Percentiles rank a stretch among this genome's conserved stretches.
phyloP scores from a whole-genome alignment of 495 filamentous ascomycete species.

The Xylaria flabelliformis region DNA sequence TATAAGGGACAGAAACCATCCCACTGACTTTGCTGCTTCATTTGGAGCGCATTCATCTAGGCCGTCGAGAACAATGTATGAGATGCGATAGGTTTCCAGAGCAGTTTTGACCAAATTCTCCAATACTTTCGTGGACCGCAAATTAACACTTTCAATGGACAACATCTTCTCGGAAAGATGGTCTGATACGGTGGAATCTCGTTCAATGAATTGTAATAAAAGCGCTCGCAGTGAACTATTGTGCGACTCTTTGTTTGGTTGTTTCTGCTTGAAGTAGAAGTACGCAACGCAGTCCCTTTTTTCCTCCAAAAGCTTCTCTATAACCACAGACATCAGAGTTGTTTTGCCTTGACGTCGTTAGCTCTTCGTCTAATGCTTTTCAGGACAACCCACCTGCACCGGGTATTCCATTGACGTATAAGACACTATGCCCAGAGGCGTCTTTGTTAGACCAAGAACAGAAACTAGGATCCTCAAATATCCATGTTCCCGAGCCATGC shows the following conservation, averaged over 20 bases:
- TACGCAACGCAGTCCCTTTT: constrained; percentile 1
- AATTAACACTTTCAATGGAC: constrained; percentile 10
- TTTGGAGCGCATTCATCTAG: constrained; percentile 24
- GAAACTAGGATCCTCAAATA: constrained; percentile 22
- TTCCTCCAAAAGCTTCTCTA: constrained; percentile 7
- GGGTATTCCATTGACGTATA: constrained; percentile 28
- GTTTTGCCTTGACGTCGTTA: constrained; percentile 26
- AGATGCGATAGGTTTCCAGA: constrained; percentile 5
- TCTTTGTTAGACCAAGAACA: constrained; percentile 3
- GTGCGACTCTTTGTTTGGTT: constrained; percentile 14
- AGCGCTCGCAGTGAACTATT: constrained; percentile 25
- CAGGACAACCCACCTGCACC: constrained; percentile 23
- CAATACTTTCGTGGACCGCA: neutral
- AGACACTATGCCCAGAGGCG: neutral
- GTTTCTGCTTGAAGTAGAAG: constrained; percentile 28
- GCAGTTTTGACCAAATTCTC: constrained; percentile 10
- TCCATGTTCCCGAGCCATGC: constrained; percentile 22
- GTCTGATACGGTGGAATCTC: constrained; percentile 10
- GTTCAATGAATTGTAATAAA: constrained; percentile 19
- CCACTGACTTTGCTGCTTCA: constrained; percentile 10
- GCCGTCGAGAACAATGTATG: constrained; percentile 25
- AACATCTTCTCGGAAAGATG: constrained; percentile 1
- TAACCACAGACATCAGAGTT: constrained; percentile 19
- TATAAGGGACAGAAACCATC: constrained; percentile 24
- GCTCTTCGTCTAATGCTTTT: neutral